Evolutionary conservation across 371 early-diverging fungal species (phyloP).

Genomic region (Mucor racemosus): DNA sequence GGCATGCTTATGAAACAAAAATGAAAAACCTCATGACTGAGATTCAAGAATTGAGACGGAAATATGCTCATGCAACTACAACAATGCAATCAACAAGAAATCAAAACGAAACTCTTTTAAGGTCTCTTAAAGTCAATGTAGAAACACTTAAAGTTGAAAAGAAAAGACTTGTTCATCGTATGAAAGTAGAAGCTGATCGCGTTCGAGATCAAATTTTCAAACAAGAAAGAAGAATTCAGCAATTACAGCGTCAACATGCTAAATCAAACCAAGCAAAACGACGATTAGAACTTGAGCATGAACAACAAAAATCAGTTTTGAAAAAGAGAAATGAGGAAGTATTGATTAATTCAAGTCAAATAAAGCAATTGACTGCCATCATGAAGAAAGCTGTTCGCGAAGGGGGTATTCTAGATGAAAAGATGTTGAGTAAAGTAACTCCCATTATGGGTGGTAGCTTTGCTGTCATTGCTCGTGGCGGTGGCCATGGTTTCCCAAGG

Average conservation of each 20-base stretch:
- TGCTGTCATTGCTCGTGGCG: conserved; percentile 42
- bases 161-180: conserved; percentile 75
- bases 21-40: conserved; percentile 70
- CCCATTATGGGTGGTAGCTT: conserved; percentile 53
- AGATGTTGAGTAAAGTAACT: conserved; percentile 38
- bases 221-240: conserved; percentile 77
- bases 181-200: conserved; percentile 73
- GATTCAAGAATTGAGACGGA: conserved; percentile 66
- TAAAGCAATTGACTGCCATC: conserved; percentile 55
- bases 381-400: conserved; percentile 57
- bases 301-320: conserved; percentile 62
- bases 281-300: conserved; percentile 71
- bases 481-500: conserved; percentile 38
- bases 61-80: conserved; percentile 62
- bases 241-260: conserved; percentile 75
- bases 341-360: conserved; percentile 57
- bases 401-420: conserved; percentile 55
- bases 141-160: conserved; percentile 79
- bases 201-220: conserved; percentile 68
- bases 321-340: conserved; percentile 60
- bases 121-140: conserved; percentile 57
- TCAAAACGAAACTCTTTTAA: conserved; percentile 58
- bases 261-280: conserved; percentile 69
- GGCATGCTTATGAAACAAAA: conserved; percentile 69
- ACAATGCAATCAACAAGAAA: conserved; percentile 60